A percentile compares a stretch with the other conserved stretches of the same genome.
phyloP scores from a whole-genome alignment of 345 rosid species.

The Cochlearia excelsa region DNA sequence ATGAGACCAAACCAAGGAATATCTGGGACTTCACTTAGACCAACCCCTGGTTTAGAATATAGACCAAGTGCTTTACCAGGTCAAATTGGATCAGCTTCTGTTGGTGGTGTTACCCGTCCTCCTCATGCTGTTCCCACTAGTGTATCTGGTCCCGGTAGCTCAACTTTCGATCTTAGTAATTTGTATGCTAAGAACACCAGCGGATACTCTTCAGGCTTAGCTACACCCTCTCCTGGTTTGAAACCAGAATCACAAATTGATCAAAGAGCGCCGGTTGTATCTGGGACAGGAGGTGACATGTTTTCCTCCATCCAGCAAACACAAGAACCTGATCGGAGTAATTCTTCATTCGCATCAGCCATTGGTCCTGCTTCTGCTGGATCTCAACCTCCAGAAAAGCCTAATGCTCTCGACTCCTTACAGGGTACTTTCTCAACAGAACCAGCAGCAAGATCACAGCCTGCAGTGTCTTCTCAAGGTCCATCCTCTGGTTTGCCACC shows the following conservation, averaged over 20 bases:
- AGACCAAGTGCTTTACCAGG: constrained; percentile 47
- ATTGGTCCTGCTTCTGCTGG: constrained; percentile 49
- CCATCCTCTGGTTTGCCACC: constrained; percentile 49
- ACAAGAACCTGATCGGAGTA: constrained; percentile 47
- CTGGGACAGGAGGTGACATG: constrained; percentile 70
- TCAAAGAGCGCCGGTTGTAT: constrained; percentile 49
- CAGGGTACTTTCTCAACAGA: constrained; percentile 59
- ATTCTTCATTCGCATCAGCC: constrained; percentile 50
- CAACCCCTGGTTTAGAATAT: constrained; percentile 48
- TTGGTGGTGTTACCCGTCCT: constrained; percentile 39
- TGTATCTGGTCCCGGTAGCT: constrained; percentile 39
- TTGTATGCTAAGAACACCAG: constrained; percentile 55
- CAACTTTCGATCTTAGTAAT: constrained; percentile 46
- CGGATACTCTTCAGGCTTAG: constrained; percentile 44
- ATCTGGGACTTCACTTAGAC: constrained; percentile 50
- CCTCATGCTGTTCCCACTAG: constrained; percentile 43
- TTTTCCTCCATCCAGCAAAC: constrained; percentile 52
- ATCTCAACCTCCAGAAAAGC: constrained; percentile 50
- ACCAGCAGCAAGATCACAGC: constrained; percentile 47
- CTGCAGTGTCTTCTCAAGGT: constrained; percentile 52
- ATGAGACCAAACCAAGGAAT: constrained; percentile 48
- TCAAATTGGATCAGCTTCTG: constrained; percentile 43
- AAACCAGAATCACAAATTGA: constrained; percentile 45
- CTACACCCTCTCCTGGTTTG: constrained; percentile 40
- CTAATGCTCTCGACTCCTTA: constrained; percentile 66